Evolutionary conservation across 371 early-diverging fungal species (phyloP), one percentile per base, ranked within the genome.

Genomic region (Mucor circinelloides): DNA sequence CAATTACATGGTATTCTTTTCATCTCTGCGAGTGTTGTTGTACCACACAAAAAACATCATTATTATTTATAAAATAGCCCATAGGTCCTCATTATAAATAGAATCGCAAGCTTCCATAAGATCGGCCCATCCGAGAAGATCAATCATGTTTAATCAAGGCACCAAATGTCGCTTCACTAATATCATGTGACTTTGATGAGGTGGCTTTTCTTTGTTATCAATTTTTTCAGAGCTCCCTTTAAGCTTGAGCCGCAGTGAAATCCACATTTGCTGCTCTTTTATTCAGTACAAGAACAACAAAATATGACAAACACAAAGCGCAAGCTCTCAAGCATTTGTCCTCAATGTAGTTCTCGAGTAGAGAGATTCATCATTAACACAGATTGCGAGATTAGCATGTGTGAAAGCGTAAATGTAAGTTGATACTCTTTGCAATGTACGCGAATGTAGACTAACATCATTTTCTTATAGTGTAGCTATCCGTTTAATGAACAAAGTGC

Each of bases 401-500:
- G 64, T 31, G 42, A 64, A 30, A 64, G 57, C 13, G 7, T 31
- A 31, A 42, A 56, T n/a, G 64, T 64, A 64, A 57, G 30, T 44
- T 21, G 36, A 17, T 17, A n/a, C 17, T 17, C 17, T 10, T 27
- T 25, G 10, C 2, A 52, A 13, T 50, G 12, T 50, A 52, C 52
- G 52, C 52, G 27, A 52, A 52, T 27, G 5, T 21, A 44, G 27
- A 64, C 56, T n/a, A 40, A 34, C 17, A 4, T 54, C 36, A 36
- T 31, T 57, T 17, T 42, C 8, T 28, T 30, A 12, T 30, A 66
- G 67, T 66, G 67, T 40, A n/a, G 36, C 21, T 66, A 59, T 28
- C 67, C 67, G 21, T 66, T 66, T 31, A 54, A 50, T 59, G 48
- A 52, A 40, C 38, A 40, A 40, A 38, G 54, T 52, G 60, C 21